Percentiles rank a stretch among this genome's conserved stretches.
Conservation (phyloP, 441 rosid species). For the Jatropha multifida region DNA sequence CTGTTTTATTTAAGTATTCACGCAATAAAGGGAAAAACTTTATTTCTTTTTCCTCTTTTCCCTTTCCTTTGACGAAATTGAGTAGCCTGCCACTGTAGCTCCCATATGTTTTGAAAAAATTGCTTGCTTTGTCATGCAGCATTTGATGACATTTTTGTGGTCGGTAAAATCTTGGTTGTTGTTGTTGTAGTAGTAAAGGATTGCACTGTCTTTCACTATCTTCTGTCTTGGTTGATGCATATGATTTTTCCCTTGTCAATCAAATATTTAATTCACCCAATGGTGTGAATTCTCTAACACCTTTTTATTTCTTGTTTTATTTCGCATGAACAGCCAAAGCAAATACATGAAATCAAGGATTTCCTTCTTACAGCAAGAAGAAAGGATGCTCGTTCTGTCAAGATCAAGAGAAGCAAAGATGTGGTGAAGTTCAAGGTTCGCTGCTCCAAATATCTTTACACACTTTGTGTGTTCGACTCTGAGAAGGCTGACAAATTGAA, state of each 20-base stretch:
- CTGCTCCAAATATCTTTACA: slow-evolving; percentile 77
- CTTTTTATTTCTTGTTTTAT: not conserved
- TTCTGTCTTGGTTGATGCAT: not conserved
- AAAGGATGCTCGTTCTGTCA: slow-evolving; percentile 74
- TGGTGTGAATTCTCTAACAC: not conserved
- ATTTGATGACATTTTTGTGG: too few relatives aligned
- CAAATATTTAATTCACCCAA: not conserved
- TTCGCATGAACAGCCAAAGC: slow-evolving; percentile 57
- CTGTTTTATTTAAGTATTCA: not conserved
- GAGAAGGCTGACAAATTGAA: slow-evolving; percentile 85
- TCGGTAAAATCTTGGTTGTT: too few relatives aligned
- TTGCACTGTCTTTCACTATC: too few relatives aligned
- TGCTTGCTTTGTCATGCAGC: too few relatives aligned
- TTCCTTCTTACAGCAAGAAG: slow-evolving; percentile 83
- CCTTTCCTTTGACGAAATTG: too few relatives aligned
- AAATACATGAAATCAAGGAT: slow-evolving; percentile 85
- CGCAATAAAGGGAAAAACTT: too few relatives aligned
- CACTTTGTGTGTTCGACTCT: slow-evolving; percentile 61
- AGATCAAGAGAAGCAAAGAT: slow-evolving; percentile 71
- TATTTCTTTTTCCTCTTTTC: too few relatives aligned
- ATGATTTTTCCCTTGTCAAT: not conserved
- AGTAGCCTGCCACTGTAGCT: too few relatives aligned
- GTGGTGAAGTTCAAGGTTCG: slow-evolving; percentile 83
- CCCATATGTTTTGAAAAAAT: too few relatives aligned
- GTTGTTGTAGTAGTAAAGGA: too few relatives aligned